A percentile compares a stretch with the other conserved stretches of the same genome.
Conservation (phyloP, 495 filamentous ascomycete species). For the Penicillium egyptiacum region DNA sequence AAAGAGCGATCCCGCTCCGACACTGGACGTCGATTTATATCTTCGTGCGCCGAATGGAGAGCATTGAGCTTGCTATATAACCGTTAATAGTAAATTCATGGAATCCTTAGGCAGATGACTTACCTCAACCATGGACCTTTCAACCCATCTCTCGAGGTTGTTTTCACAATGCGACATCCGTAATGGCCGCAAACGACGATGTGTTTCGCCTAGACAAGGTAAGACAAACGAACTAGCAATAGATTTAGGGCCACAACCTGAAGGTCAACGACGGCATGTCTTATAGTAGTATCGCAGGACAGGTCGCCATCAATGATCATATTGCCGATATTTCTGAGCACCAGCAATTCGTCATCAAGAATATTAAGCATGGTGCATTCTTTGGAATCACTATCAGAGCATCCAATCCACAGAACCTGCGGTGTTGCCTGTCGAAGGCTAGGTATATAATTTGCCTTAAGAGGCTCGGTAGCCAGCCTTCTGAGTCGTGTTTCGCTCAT, state of each 20-base stretch:
- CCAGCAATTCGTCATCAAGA: conserved; percentile 39
- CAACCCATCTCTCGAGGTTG: conserved; percentile 21
- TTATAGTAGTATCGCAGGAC: conserved; percentile 33
- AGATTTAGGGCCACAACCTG: conserved; percentile 20
- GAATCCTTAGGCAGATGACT: background rate
- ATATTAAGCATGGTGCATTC: conserved; percentile 38
- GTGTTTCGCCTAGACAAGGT: conserved; percentile 37
- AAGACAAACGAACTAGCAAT: background rate
- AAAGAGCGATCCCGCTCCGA: conserved; percentile 19
- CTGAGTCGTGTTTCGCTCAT: too few relatives aligned
- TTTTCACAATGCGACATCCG: conserved; percentile 40
- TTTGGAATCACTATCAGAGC: conserved; percentile 38
- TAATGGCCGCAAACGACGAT: conserved; percentile 49
- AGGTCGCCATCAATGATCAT: conserved; percentile 39
- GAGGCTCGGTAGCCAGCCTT: background rate
- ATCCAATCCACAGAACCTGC: conserved; percentile 48
- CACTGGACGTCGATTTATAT: conserved; percentile 18
- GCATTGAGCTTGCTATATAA: conserved; percentile 16
- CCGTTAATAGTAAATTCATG: background rate
- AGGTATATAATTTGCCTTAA: conserved; percentile 30
- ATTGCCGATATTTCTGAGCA: conserved; percentile 43
- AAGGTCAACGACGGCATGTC: conserved; percentile 36
- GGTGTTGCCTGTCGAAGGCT: conserved; percentile 23
- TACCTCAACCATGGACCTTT: conserved; percentile 27
- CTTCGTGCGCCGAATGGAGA: conserved; percentile 15